Base-by-base conservation (phyloP, 495 filamentous ascomycete genomes). In the Aspergillus ellipticus region DNA sequence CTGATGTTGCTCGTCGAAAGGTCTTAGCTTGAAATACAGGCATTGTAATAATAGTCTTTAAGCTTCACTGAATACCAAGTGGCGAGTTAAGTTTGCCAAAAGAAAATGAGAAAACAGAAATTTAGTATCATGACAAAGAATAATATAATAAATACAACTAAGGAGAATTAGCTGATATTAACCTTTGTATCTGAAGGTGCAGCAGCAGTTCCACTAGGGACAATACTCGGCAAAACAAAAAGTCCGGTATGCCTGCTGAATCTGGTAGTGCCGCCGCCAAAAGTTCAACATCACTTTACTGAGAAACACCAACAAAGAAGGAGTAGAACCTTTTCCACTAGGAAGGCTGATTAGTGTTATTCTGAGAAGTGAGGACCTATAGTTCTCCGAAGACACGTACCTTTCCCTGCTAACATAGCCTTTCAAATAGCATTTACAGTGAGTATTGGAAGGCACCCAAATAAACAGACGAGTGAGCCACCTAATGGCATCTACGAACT, bases 1-100 rank as follows among this genome's bases (percentile, higher is more conserved):
- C 71, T 6, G 71, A 74, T 26, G 72, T 68, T 33, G 74, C 62
- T 31, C 62, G 77, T 28, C 82, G 82, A 68, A 85, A 96, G 45
- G 88, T 87, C 60, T 91, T 90, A 51, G 79, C 79, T 47, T 73
- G 80, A 61, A 96, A 96, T 35, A 80, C 76, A 19, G 82, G 82
- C 92, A 96, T 96, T 56, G 54, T 74, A 4, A 17, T 29, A 5
- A 19, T n/a, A 11, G 21, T n/a, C 10, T 17, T 29, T 13, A 51
- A 31, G 17, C 35, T 6, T 31, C n/a, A 41, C 19, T 11, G 39
- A 22, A 45, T 26, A 4, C n/a, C n/a, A 7, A 13, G 19, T 10
- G 51, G 42, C 20, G 42, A 46, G 22, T 16, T 13, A 20, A n/a
- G 17, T 2, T 49, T 49, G 15, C 3, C 3, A 8, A 15, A 49